Base-by-base conservation (phyloP, 2,329 filamentous ascomycete species). In the Talaromyces sp. region DNA sequence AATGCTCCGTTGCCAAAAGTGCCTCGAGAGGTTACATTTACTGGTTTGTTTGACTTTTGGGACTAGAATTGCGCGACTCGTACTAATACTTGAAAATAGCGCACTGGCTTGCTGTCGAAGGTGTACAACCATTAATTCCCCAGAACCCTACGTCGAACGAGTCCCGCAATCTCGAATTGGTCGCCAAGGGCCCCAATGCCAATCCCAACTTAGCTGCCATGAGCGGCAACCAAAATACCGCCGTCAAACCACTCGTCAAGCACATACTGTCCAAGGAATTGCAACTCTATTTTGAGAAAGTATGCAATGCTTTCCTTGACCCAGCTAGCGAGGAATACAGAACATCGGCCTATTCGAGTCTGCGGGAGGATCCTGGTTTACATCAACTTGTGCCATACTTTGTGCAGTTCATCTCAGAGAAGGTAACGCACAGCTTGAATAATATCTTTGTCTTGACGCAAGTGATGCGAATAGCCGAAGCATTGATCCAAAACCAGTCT, bases 361-460 rank as follows among this genome's bases (percentile, higher is more conserved):
- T 99, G 27, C 86, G 90, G 59, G 90, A 92, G 65, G 95, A 99
- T 73, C 93, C 95, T 0, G 94, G 94, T 43, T 86, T 98, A 45
- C 95, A 99, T 75, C 95, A 99, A 78, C 87, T 99, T 10, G 89
- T 97, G 33, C 95, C 95, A 0, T 99, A 99, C 79, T 97, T 98
- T 72, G 90, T 97, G 66, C 93, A 96, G 76, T 98, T 97, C 77
- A 90, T 98, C 72, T 90, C 93, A 22, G 94, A 97, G 76, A 95
- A 97, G 78, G 92, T 99, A 60, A 98, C 95, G 1, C 95, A 99
- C 76, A 90, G 89, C 70, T 85, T 97, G 69, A 93, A 96, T 79
- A 91, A 96, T 76, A 85, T 93, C 2, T 97, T 97, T 75, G 87
- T 93, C 5, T 84, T 99, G 24, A 89, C 88, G 22, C 92, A 96